Evolutionary conservation across 2,329 filamentous ascomycete species (phyloP).

Genomic region (Monilinia fructigena): DNA sequence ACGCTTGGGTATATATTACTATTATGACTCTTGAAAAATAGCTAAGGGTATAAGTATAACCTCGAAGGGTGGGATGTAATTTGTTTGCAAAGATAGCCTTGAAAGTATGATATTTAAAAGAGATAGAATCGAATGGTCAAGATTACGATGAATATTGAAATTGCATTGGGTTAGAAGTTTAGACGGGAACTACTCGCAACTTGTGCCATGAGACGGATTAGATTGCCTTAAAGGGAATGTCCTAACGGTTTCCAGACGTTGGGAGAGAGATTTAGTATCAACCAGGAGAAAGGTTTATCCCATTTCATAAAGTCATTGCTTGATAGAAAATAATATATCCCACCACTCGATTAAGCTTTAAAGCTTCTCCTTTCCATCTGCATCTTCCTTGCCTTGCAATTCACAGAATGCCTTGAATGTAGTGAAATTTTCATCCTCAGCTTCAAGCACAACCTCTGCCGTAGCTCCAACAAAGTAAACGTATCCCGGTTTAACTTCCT

Average conservation of each 20-base stretch:
- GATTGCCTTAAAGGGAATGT: background rate
- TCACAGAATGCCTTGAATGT: conserved; percentile 96
- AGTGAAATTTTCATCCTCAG: conserved; percentile 68
- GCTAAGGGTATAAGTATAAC: background rate
- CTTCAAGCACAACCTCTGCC: conserved; percentile 79
- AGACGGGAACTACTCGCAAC: background rate
- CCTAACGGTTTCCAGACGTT: background rate
- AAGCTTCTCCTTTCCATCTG: conserved; percentile 34
- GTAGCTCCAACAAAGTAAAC: conserved; percentile 86
- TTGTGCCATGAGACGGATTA: background rate
- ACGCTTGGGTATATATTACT: conserved; percentile 2
- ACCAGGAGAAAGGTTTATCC: background rate
- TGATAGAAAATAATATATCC: background rate
- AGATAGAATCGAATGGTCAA: conserved; percentile 2
- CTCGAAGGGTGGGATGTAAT: background rate
- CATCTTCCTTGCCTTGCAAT: conserved; percentile 51
- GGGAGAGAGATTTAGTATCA: background rate
- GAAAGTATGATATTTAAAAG: background rate
- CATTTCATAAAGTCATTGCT: conserved; percentile 18
- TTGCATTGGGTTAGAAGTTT: background rate
- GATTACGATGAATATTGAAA: background rate
- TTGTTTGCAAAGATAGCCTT: background rate
- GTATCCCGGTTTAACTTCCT: conserved; percentile 70
- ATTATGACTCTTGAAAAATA: background rate
- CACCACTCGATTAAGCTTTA: conserved; percentile 20